phyloP scores from a whole-genome alignment of 2,329 filamentous ascomycete genomes.

The Akanthomyces muscarius region DNA sequence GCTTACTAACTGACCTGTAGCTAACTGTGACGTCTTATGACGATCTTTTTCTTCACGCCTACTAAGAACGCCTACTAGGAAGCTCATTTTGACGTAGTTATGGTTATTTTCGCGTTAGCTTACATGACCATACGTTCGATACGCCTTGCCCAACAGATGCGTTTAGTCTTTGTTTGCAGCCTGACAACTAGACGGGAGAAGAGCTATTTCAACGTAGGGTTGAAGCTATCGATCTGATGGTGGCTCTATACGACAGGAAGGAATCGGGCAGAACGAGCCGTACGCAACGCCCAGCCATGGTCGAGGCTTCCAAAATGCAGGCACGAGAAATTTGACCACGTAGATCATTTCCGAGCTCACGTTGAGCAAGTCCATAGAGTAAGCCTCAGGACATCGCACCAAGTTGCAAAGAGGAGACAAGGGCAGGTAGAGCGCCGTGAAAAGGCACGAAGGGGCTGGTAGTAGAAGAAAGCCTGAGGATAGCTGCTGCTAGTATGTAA shows the following conservation, averaged over 20 bases:
- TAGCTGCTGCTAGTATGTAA: neutral
- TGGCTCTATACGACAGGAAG: constrained; percentile 22
- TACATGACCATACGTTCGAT: constrained; percentile 26
- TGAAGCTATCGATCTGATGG: constrained; percentile 21
- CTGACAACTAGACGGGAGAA: constrained; percentile 18
- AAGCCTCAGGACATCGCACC: neutral
- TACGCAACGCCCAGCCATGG: neutral
- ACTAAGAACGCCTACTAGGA: constrained; percentile 23
- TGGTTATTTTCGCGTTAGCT: constrained; percentile 24
- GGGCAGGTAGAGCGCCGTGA: neutral
- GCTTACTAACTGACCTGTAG: neutral
- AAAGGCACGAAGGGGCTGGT: neutral
- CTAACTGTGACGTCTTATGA: constrained; percentile 22
- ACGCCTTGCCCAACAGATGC: constrained; percentile 23
- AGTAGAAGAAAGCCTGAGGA: neutral
- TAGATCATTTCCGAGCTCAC: neutral
- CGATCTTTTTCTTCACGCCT: constrained; percentile 30
- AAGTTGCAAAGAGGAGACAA: neutral
- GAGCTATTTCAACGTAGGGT: constrained; percentile 19
- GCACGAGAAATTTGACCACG: neutral
- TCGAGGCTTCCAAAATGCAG: neutral
- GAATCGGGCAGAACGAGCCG: constrained; percentile 22
- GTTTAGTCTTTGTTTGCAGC: constrained; percentile 19
- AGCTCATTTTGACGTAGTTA: constrained; percentile 27
- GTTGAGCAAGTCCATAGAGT: neutral